Percentiles rank a stretch among this genome's conserved stretches.
Conservation (phyloP, 1,139 yeast species). For the Kodamaea alishanica region DNA sequence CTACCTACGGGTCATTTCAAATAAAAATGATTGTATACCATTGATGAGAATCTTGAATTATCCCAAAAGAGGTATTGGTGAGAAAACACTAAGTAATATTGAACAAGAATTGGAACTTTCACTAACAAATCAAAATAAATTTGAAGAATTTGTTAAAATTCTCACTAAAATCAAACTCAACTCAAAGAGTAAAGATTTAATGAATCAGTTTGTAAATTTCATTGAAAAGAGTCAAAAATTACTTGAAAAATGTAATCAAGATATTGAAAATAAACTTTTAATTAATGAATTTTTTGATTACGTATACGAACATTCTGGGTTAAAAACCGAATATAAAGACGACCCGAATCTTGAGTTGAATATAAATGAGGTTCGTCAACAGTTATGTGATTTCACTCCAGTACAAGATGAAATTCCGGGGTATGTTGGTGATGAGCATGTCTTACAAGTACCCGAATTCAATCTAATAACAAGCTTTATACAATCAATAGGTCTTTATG, state of each 20-base stretch:
- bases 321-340: slow-evolving; percentile 27
- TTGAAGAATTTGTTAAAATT: neutral
- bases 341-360: slow-evolving; percentile 34
- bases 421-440: slow-evolving; percentile 5
- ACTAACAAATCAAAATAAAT: neutral
- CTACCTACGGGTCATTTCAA: slow-evolving; percentile 57
- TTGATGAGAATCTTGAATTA: slow-evolving; percentile 52
- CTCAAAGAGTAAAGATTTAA: slow-evolving; percentile 13
- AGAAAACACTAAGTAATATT: slow-evolving; percentile 43
- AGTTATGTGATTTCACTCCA: slow-evolving; percentile 44
- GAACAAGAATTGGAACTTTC: slow-evolving; percentile 16
- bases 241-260: slow-evolving; percentile 7
- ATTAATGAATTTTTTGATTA: slow-evolving; percentile 20
- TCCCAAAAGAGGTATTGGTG: slow-evolving; percentile 75
- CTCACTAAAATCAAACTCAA: slow-evolving; percentile 10
- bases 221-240: slow-evolving; percentile 26
- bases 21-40: slow-evolving; percentile 58
- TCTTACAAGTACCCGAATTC: neutral
- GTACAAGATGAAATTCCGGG: slow-evolving; percentile 38
- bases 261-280: slow-evolving; percentile 4
- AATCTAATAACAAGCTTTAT: slow-evolving; percentile 54
- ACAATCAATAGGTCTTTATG: slow-evolving; percentile 59
- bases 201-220: slow-evolving; percentile 27
- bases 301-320: slow-evolving; percentile 28
- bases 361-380: slow-evolving; percentile 41